These are phyloP conservation scores for Hortiboletus campestris DNA, from an alignment of 768 basidiomycete genomes.

Conservation along the genomic window DNA sequence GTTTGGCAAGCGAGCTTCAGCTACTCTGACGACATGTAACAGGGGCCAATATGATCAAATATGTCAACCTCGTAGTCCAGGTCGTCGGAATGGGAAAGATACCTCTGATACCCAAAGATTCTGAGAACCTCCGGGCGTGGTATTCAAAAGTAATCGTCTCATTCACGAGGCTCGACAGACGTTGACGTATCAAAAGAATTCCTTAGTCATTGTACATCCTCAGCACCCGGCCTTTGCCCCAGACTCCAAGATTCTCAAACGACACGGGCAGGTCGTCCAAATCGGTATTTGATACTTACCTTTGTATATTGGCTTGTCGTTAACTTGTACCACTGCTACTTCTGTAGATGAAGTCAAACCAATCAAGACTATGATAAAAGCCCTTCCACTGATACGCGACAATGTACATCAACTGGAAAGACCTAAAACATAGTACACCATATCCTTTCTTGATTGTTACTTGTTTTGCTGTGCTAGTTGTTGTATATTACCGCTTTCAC, in stretches of 20 bases:
- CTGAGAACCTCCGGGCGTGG: conserved; percentile 64
- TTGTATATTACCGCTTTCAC: conserved; percentile 8
- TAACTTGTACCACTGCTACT: neutral
- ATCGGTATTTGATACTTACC: conserved; percentile 50
- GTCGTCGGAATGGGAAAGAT: conserved; percentile 65
- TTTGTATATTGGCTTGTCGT: neutral
- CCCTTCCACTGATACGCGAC: conserved; percentile 60
- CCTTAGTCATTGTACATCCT: conserved; percentile 65
- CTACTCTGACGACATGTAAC: neutral
- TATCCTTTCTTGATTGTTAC: neutral
- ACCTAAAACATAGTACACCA: conserved; percentile 8
- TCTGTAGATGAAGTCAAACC: conserved; percentile 64
- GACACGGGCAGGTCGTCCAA: conserved; percentile 62
- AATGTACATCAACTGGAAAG: conserved; percentile 43
- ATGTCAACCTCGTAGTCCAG: conserved; percentile 73
- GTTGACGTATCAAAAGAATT: conserved; percentile 50
- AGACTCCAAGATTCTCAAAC: conserved; percentile 45
- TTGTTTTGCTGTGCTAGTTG: neutral
- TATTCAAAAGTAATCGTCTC: conserved; percentile 55
- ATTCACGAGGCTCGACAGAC: neutral
- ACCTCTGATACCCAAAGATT: conserved; percentile 53
- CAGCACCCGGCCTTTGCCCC: conserved; percentile 50
- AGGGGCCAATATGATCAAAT: conserved; percentile 56
- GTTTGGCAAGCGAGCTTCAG: neutral
- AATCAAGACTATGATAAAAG: conserved; percentile 69